Percentiles rank a stretch among this genome's conserved stretches.
Evolutionary conservation across 2,329 filamentous ascomycete species (phyloP).

Genomic region (Stagonosporopsis cucurbitacearum): DNA sequence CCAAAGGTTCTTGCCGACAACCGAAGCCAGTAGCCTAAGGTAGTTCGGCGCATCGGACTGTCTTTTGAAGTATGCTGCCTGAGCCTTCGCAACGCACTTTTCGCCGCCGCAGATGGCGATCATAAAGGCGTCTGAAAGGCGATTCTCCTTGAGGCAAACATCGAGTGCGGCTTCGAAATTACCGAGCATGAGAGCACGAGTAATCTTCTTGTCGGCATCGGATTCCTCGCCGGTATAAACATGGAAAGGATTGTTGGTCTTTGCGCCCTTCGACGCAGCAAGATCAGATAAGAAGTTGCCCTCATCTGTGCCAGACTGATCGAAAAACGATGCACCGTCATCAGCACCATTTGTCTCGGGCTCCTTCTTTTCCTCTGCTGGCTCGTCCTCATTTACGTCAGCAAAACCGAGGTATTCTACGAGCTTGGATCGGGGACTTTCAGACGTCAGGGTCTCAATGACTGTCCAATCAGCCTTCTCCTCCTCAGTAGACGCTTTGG

Average conservation of each 20-base stretch:
- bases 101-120: slow-evolving; percentile 97
- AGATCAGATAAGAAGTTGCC: slow-evolving; percentile 89
- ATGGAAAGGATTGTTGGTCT: slow-evolving; percentile 93
- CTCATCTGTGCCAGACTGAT: slow-evolving; percentile 70
- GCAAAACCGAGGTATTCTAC: slow-evolving; percentile 90
- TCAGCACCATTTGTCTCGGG: slow-evolving; percentile 54
- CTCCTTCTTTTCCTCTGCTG: slow-evolving; percentile 34
- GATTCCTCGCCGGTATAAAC: slow-evolving; percentile 86
- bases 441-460: slow-evolving; percentile 84
- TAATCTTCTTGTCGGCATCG: slow-evolving; percentile 83
- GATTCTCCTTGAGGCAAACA: slow-evolving; percentile 84
- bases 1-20: slow-evolving; percentile 97
- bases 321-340: slow-evolving; percentile 72
- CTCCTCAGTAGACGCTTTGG: slow-evolving; percentile 78
- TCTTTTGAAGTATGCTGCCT: slow-evolving; percentile 85
- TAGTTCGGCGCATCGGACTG: slow-evolving; percentile 88
- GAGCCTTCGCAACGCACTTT: slow-evolving; percentile 91
- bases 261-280: slow-evolving; percentile 86
- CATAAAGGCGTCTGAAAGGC: slow-evolving; percentile 95
- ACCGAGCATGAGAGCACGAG: slow-evolving; percentile 84
- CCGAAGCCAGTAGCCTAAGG: slow-evolving; percentile 84
- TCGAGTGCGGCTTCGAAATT: slow-evolving; percentile 90
- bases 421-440: slow-evolving; percentile 84
- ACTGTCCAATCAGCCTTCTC: slow-evolving; percentile 97
- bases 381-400: slow-evolving; percentile 57